Conservation (phyloP, 2,329 filamentous ascomycete species). For the Phyllosticta capitalensis region DNA sequence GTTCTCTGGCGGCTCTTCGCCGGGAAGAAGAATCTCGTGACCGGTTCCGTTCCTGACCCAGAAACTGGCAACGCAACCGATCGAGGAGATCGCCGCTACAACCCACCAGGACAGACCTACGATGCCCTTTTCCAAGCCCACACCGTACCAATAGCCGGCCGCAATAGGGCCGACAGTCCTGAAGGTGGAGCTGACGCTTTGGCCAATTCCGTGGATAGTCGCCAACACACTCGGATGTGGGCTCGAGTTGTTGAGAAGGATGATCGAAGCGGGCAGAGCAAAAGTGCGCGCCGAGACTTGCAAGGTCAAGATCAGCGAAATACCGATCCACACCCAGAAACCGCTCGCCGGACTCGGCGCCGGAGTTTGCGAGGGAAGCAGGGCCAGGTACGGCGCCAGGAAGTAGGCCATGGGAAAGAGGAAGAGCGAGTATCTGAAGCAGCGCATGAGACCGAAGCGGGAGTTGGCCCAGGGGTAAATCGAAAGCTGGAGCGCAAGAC, state of each 20-base stretch:
- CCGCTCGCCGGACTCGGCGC: slow-evolving; percentile 45
- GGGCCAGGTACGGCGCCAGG: slow-evolving; percentile 58
- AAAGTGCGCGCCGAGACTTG: slow-evolving; percentile 69
- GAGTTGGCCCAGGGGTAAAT: slow-evolving; percentile 60
- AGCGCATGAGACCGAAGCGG: slow-evolving; percentile 56
- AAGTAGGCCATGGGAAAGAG: slow-evolving; percentile 64
- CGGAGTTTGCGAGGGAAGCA: slow-evolving; percentile 49
- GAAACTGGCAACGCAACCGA: slow-evolving; percentile 50
- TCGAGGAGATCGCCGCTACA: slow-evolving; percentile 42
- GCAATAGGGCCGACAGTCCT: slow-evolving; percentile 48
- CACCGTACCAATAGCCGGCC: slow-evolving; percentile 44
- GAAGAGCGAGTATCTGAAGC: slow-evolving; percentile 58
- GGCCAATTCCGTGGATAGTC: slow-evolving; percentile 50
- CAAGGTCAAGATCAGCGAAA: slow-evolving; percentile 53
- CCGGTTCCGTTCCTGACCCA: slow-evolving; percentile 51
- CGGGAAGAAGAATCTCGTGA: slow-evolving; percentile 11
- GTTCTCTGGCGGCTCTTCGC: slow-evolving; percentile 9
- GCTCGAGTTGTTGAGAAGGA: slow-evolving; percentile 50
- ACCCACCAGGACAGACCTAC: slow-evolving; percentile 51
- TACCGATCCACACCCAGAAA: slow-evolving; percentile 52
- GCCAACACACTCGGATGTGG: slow-evolving; percentile 47
- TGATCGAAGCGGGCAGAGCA: slow-evolving; percentile 46
- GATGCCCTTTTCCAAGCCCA: slow-evolving; percentile 44
- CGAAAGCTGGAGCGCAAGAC: slow-evolving; percentile 62
- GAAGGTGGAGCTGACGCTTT: slow-evolving; percentile 45